A percentile compares a stretch with the other conserved stretches of the same genome.
Conservation (phyloP, 164 flowering plant species). For the Warburgia ugandensis region DNA sequence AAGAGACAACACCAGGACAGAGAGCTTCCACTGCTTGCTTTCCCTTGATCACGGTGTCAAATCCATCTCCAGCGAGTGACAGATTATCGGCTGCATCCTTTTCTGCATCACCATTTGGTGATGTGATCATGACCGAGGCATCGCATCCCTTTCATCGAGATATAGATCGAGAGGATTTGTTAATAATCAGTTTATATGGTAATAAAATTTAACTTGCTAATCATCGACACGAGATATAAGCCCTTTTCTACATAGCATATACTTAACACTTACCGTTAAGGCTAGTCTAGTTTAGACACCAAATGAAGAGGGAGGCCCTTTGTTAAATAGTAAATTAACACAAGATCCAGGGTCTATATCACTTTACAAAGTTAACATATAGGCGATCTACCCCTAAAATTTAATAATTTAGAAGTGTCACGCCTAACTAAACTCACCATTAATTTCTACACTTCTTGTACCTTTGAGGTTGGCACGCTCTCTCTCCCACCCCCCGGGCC, state of each 20-base stretch:
- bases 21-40: conserved; percentile 55
- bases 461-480: too few relatives aligned
- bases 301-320: background rate
- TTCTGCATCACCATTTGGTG: conserved; percentile 62
- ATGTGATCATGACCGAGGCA: conserved; percentile 58
- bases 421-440: too few relatives aligned
- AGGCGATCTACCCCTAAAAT: too few relatives aligned
- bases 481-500: too few relatives aligned
- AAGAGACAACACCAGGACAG: conserved; percentile 74
- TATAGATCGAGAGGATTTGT: background rate
- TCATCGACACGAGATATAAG: background rate
- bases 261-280: background rate
- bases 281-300: background rate
- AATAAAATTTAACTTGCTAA: background rate
- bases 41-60: conserved; percentile 66
- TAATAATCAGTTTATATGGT: background rate
- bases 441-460: too few relatives aligned
- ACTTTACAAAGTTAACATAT: too few relatives aligned
- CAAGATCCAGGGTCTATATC: too few relatives aligned
- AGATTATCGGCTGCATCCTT: conserved; percentile 60
- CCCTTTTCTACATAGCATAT: background rate
- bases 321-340: background rate
- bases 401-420: too few relatives aligned
- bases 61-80: conserved; percentile 79
- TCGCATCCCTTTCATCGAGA: conserved; percentile 57